Percentiles rank a stretch among this genome's conserved stretches.
These are phyloP conservation scores for Ascochyta clinopodiicola DNA, from an alignment of 2,329 filamentous ascomycete genomes.

Conservation along the genomic window DNA sequence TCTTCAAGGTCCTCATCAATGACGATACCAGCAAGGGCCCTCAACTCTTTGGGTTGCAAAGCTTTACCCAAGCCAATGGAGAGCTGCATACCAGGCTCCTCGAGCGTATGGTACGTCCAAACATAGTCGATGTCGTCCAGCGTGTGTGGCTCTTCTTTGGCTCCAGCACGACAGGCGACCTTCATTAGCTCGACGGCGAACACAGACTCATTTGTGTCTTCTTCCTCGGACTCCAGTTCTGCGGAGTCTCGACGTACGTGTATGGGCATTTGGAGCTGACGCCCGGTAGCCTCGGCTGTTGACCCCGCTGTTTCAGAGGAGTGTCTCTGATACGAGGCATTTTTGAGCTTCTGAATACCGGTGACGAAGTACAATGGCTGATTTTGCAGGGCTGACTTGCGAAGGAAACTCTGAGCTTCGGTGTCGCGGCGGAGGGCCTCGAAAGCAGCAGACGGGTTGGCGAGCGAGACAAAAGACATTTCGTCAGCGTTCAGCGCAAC, in stretches of 20 bases:
- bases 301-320: slow-evolving; percentile 16
- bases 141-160: slow-evolving; percentile 33
- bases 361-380: slow-evolving; percentile 50
- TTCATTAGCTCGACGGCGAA: slow-evolving; percentile 34
- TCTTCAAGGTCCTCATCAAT: slow-evolving; percentile 25
- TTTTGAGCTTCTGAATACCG: slow-evolving; percentile 55
- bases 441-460: slow-evolving; percentile 29
- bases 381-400: slow-evolving; percentile 54
- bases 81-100: slow-evolving; percentile 31
- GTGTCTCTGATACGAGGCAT: slow-evolving; percentile 25
- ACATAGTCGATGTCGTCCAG: slow-evolving; percentile 36
- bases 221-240: slow-evolving; percentile 13
- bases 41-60: slow-evolving; percentile 27
- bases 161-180: slow-evolving; percentile 34
- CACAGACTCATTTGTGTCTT: slow-evolving; percentile 18
- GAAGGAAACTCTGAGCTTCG: slow-evolving; percentile 28
- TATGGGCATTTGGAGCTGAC: slow-evolving; percentile 23
- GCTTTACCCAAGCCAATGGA: slow-evolving; percentile 37
- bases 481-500: slow-evolving; percentile 30
- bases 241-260: slow-evolving; percentile 35
- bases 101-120: slow-evolving; percentile 36
- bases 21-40: slow-evolving; percentile 27
- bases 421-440: slow-evolving; percentile 30
- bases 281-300: slow-evolving; percentile 16
- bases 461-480: slow-evolving; percentile 22